These are phyloP conservation scores for Tanacetum coccineum DNA, from an alignment of 129 eudicot species.

Conservation along the genomic window DNA sequence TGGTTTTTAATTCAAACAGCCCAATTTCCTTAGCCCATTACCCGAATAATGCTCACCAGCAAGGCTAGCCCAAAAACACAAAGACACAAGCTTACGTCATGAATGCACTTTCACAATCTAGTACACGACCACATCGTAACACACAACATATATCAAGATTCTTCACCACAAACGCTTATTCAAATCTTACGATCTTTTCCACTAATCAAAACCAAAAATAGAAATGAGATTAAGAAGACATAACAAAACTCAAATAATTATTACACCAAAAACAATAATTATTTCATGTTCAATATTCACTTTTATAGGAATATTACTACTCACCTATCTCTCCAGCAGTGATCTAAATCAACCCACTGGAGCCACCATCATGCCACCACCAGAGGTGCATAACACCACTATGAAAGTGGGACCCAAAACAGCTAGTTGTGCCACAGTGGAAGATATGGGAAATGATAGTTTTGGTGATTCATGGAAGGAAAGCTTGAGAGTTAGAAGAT, in stretches of 20 bases:
- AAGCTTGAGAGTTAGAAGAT: constrained; percentile 36
- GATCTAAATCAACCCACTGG: constrained; percentile 32
- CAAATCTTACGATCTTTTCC: not conserved
- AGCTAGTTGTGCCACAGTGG: constrained; percentile 41
- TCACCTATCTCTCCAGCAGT: constrained; percentile 30
- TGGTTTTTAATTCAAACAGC: no score
- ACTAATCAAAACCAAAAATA: not conserved
- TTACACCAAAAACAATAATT: constrained; percentile 22
- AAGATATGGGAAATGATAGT: constrained; percentile 42
- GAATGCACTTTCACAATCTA: not conserved
- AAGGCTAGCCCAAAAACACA: not conserved
- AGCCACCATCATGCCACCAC: constrained; percentile 11
- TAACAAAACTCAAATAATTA: not conserved
- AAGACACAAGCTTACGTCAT: not conserved
- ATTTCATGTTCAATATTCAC: constrained; percentile 31
- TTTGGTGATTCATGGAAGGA: constrained; percentile 37
- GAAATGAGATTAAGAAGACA: constrained; percentile 27
- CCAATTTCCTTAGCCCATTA: no score
- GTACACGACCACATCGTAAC: constrained; percentile 24
- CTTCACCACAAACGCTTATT: not conserved
- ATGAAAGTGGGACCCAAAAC: not conserved
- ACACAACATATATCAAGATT: constrained; percentile 9
- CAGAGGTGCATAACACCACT: constrained; percentile 9
- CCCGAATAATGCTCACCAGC: no score
- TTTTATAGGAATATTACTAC: constrained; percentile 25